Conservation (phyloP, 495 filamentous ascomycete genomes). For the Hypoxylon lienhwacheense region DNA sequence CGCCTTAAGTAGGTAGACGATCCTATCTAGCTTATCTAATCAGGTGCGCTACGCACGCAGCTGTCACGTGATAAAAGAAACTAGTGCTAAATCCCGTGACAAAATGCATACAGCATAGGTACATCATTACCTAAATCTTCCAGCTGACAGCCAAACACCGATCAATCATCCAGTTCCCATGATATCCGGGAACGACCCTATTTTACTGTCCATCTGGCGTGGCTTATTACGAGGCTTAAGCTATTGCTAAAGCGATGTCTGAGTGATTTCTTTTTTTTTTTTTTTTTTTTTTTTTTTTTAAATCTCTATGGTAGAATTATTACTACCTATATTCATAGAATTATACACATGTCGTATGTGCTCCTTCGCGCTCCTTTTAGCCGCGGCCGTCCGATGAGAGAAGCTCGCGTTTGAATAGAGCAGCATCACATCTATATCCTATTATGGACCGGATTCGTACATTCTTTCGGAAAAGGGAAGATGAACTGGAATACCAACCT, state of each 20-base stretch:
- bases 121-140: neutral
- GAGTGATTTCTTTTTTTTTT: too few relatives aligned
- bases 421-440: slow-evolving; percentile 7
- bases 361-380: slow-evolving; percentile 1
- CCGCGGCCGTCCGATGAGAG: slow-evolving; percentile 3
- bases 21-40: too few relatives aligned
- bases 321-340: slow-evolving; percentile 19
- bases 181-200: slow-evolving; percentile 25
- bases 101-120: slow-evolving; percentile 4
- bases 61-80: too few relatives aligned
- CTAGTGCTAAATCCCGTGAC: too few relatives aligned
- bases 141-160: neutral
- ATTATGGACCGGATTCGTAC: slow-evolving; percentile 54
- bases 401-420: slow-evolving; percentile 4
- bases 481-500: slow-evolving; percentile 60
- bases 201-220: slow-evolving; percentile 1
- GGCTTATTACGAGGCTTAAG: neutral
- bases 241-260: slow-evolving; percentile 18
- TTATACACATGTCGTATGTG: too few relatives aligned
- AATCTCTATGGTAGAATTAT: slow-evolving; percentile 12
- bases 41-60: too few relatives aligned
- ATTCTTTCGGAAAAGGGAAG: slow-evolving; percentile 45
- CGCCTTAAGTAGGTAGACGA: too few relatives aligned
- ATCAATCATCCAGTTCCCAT: slow-evolving; percentile 11
- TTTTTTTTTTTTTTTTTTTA: too few relatives aligned